phyloP scores from a whole-genome alignment of 768 basidiomycete species.

The Trametes cubensis region DNA sequence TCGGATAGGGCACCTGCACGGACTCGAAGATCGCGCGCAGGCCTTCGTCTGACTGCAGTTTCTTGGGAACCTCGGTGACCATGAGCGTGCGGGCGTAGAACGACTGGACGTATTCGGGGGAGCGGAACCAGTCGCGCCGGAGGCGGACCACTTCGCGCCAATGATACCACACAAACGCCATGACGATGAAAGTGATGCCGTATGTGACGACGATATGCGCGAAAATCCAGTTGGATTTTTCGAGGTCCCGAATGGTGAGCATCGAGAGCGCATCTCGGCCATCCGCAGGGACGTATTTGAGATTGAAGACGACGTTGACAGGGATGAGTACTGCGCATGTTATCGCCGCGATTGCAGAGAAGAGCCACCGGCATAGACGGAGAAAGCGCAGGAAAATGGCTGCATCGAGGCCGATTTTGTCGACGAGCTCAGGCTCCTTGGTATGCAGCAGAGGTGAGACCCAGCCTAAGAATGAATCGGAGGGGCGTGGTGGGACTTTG shows the following conservation, averaged over 20 bases:
- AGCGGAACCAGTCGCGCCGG: constrained; percentile 86
- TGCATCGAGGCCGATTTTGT: constrained; percentile 90
- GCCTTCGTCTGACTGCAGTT: constrained; percentile 83
- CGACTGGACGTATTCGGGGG: constrained; percentile 82
- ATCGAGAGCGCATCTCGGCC: constrained; percentile 70
- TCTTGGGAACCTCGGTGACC: constrained; percentile 77
- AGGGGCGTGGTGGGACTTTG: constrained; percentile 80
- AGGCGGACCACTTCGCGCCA: constrained; percentile 81
- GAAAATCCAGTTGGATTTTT: constrained; percentile 65
- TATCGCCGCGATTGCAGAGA: constrained; percentile 62
- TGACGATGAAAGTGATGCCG: constrained; percentile 72
- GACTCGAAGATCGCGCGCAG: constrained; percentile 74
- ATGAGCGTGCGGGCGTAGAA: constrained; percentile 95
- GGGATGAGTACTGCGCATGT: constrained; percentile 80
- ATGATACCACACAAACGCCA: constrained; percentile 70
- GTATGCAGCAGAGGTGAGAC: constrained; percentile 80
- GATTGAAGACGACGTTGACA: constrained; percentile 83
- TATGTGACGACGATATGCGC: constrained; percentile 86
- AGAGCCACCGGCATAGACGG: constrained; percentile 78
- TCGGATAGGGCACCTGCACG: constrained; percentile 80
- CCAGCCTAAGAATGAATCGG: constrained; percentile 87
- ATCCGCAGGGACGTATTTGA: constrained; percentile 56
- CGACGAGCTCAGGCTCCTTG: constrained; percentile 86
- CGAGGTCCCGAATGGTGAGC: constrained; percentile 85
- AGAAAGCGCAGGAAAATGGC: constrained; percentile 91